Evolutionary conservation across 1,284 basidiomycete species (phyloP).

Genomic region (Pascua sp.): DNA sequence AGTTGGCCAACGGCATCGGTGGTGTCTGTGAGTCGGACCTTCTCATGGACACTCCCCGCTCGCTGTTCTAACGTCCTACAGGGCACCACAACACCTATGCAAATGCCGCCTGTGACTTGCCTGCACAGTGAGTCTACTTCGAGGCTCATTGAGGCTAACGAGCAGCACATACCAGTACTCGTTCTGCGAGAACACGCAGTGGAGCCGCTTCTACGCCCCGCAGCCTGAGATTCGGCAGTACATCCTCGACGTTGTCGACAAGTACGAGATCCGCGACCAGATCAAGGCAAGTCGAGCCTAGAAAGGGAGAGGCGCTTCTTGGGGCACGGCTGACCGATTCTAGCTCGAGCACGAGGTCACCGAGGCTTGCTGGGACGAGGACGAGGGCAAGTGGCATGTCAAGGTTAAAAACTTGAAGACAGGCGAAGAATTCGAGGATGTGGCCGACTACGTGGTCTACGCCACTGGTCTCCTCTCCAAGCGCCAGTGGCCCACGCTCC

Average conservation of each 20-base stretch:
- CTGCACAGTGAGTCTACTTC: no score
- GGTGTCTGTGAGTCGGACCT: slow-evolving; percentile 12
- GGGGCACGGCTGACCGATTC: slow-evolving; percentile 4
- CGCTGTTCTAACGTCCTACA: no score
- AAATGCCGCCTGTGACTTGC: slow-evolving; percentile 27
- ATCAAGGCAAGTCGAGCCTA: slow-evolving; percentile 23
- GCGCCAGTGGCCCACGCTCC: slow-evolving; percentile 37
- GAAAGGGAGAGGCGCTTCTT: no score
- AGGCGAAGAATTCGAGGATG: slow-evolving; percentile 16
- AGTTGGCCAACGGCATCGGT: slow-evolving; percentile 8
- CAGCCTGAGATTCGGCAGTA: slow-evolving; percentile 29
- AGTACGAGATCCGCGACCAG: slow-evolving; percentile 21
- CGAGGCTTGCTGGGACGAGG: slow-evolving; percentile 23
- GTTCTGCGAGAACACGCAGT: slow-evolving; percentile 21
- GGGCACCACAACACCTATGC: neutral
- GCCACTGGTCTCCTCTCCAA: slow-evolving; percentile 23
- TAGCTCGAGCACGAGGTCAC: slow-evolving; percentile 28
- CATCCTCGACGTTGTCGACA: slow-evolving; percentile 17
- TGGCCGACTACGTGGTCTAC: slow-evolving; percentile 33
- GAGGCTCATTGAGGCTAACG: no score
- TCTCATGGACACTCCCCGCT: slow-evolving; percentile 13
- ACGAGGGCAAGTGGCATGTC: slow-evolving; percentile 28
- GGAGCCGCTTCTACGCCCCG: slow-evolving; percentile 29
- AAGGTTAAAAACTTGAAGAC: slow-evolving; percentile 9
- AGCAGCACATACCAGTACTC: slow-evolving; percentile 25